Evolutionary conservation across 176 grass and related monocot species (phyloP), one percentile per base, ranked within the genome.

Genomic region (Paspalum notatum): DNA sequence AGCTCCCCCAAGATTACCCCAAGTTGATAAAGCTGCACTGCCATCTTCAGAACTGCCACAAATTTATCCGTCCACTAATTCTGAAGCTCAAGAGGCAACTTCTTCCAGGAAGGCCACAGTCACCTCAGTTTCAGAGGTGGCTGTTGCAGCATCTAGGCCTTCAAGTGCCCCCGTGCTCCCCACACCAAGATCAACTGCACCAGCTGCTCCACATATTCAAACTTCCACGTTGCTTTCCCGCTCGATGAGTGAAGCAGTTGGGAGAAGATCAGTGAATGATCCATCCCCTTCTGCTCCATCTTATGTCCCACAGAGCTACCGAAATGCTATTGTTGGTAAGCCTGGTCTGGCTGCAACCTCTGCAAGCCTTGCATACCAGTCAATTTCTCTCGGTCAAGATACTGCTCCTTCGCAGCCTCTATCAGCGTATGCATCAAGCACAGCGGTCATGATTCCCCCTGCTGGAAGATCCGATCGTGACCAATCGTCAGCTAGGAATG

Each of bases 121-220:
- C 24, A 72, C 66, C 60, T 45, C 51, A 77, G 73, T 72, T 73
- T 86, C 83, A 10, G 78, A 86, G 26, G 79, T 66, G 26, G 79
- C 60, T 74, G 68, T 51, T n/a, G 72, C 73, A 73, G 39, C 88
- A 64, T 87, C 85, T 16, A 94, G 94, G 92, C 89, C 91, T 82
- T 97, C 87, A 58, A 97, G 91, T 90, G 94, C 91, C 12, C 94
- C 91, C 80, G 82, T 80, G 46, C 67, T 90, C 42, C 74, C 78
- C 39, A 82, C 89, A 26, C 80, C 83, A 84, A 90, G 80, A 84
- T 62, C 79, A 76, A 82, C 85, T 47, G 76, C 80, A 71, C 68
- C 83, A 47, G 61, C 84, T 72, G 66, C 71, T 61, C 55, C 89
- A 67, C 77, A 82, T 58, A 72, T 86, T 72, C 85, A 92, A 68